Conservation (phyloP, 2,329 filamentous ascomycete species). For the Fusarium nanum region DNA sequence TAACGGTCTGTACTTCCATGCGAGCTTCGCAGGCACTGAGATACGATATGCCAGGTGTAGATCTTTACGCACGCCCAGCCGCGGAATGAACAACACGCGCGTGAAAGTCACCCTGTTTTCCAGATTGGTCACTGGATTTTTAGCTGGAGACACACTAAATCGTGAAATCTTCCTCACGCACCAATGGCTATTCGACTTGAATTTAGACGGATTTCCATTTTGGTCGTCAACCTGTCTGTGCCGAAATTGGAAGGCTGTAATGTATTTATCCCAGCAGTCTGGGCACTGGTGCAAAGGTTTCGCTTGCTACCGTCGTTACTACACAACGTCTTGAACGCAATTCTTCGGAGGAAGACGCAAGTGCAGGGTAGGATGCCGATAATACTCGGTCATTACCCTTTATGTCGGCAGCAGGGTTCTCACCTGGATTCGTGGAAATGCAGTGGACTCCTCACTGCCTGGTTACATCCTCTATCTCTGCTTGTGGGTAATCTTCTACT, state of each 20-base stretch:
- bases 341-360: neutral
- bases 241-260: constrained; percentile 29
- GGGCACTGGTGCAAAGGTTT: neutral
- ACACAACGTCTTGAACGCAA: neutral
- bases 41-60: constrained; percentile 9
- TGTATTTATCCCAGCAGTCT: constrained; percentile 10
- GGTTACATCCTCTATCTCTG: neutral
- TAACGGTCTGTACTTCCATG: constrained; percentile 16
- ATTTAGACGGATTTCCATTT: constrained; percentile 46
- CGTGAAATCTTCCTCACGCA: constrained; percentile 19
- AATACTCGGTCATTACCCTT: constrained; percentile 18
- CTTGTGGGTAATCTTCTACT: neutral
- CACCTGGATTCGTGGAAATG: neutral
- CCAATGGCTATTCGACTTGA: constrained; percentile 35
- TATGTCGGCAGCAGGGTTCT: neutral
- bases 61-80: constrained; percentile 24
- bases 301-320: neutral
- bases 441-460: neutral
- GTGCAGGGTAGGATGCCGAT: constrained; percentile 10
- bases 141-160: constrained; percentile 25
- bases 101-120: constrained; percentile 30
- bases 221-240: constrained; percentile 22
- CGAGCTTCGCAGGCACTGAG: neutral
- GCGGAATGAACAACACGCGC: constrained; percentile 35
- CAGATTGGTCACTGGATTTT: constrained; percentile 19